phyloP scores from a whole-genome alignment of 1,284 basidiomycete species.

The Sporisorium iseilematis-ciliati region DNA sequence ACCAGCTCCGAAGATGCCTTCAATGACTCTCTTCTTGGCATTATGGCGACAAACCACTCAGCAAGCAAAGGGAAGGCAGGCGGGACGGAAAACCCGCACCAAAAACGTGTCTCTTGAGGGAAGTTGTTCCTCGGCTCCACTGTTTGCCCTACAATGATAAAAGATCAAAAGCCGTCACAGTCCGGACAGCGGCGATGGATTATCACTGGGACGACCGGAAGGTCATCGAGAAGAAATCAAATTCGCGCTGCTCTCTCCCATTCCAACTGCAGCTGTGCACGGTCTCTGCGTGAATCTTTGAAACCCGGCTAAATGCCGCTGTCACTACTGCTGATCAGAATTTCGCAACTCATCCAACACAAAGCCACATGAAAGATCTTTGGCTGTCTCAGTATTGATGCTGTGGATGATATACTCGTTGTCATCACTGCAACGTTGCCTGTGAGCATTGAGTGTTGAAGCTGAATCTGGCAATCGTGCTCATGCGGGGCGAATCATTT shows the following conservation, averaged over 20 bases:
- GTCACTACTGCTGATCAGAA: not conserved
- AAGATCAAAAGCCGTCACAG: slow-evolving; percentile 14
- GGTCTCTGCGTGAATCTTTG: slow-evolving; percentile 4
- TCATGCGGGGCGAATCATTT: not conserved
- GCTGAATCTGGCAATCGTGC: not conserved
- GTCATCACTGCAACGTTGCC: not conserved
- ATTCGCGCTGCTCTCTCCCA: slow-evolving; percentile 2
- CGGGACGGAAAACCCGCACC: slow-evolving; percentile 6
- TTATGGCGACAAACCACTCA: not conserved
- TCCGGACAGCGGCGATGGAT: not conserved
- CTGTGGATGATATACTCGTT: too few relatives aligned
- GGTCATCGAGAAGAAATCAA: slow-evolving; percentile 28
- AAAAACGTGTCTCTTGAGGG: not conserved
- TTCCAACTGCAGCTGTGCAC: too few relatives aligned
- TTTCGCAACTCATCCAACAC: not conserved
- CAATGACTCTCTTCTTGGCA: slow-evolving; percentile 8
- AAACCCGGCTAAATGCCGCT: slow-evolving; percentile 10
- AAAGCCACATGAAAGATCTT: not conserved
- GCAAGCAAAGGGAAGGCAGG: not conserved
- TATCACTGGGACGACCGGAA: slow-evolving; percentile 42
- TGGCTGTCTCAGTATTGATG: too few relatives aligned
- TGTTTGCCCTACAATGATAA: not conserved
- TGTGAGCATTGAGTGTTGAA: not conserved
- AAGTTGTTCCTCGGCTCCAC: slow-evolving; percentile 14
- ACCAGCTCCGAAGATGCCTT: not conserved